Base-by-base conservation (phyloP, 352 stramenopile species). In the Phytophthora pseudosyringae region DNA sequence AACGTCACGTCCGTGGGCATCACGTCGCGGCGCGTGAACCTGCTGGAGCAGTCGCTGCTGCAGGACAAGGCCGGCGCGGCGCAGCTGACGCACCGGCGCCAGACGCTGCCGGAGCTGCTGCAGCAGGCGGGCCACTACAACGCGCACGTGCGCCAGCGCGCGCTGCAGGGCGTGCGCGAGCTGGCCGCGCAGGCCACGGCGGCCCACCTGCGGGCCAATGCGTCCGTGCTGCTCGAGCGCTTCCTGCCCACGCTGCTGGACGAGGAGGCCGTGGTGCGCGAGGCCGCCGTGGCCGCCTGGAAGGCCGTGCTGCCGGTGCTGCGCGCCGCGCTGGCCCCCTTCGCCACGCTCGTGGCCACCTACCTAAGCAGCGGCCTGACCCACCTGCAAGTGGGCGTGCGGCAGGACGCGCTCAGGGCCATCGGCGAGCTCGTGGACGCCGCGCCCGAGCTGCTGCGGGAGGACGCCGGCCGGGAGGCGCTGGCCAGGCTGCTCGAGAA, bases 351-450 rank as follows among this genome's bases (percentile, higher is more conserved):
- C 18, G 78, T 95, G 15, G 53, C 72, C 7, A 85, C 90, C 44
- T 95, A 92, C 60, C 88, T 91, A 52, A 91, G 81, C 76, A 93
- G 83, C 47, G 86, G 86, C 0, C 52, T 95, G 41, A 95, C 86
- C 26, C 86, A 95, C 43, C 54, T 95, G 41, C 86, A 95, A 63
- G 61, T 89, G 29, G 81, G 86, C 15, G 82, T 95, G 18, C 78
- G 84, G 9, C 82, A 90, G 40, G 86, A 95, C 60, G 85, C 82
- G 13, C 67, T 95, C 1, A 76, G 75, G 18, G 80, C 80, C n/a
- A 95, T 95, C 57, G 76, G 73, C 3, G 76, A 77, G 21, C 32
- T 93, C 16, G 73, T 95, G 21, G 84, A 93, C 9, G 66, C 77
- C 35, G 76, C 73, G 10, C 81, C 86, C 0, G 75, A 88, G 43